Base-by-base conservation (phyloP, 2,329 filamentous ascomycete genomes). In the Fusarium sp. region DNA sequence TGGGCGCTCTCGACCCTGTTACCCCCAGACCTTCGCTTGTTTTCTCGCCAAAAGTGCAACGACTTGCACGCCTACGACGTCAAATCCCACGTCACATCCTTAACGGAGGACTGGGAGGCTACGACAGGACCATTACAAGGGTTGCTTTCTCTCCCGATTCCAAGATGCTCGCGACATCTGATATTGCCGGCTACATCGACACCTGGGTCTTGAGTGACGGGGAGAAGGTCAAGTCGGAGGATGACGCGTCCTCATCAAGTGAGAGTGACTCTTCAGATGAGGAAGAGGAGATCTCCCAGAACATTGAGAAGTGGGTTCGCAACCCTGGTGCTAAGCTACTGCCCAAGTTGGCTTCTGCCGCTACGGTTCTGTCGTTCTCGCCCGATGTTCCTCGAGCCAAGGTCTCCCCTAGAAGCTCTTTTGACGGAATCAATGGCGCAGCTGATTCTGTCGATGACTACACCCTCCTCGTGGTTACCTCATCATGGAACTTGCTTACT, bases 181-280 rank as follows among this genome's bases (percentile, higher is more conserved):
- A 97, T 77, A 80, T 97, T 53, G 90, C 91, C 42, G 96, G 96
- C 42, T 93, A 90, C 78, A 84, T 98, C 33, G 94, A 98, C 76
- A 93, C 91, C 18, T 99, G 94, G 92, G 81, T 93, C 2, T 80
- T 97, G 56, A 85, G 80, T 57, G 76, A 77, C 10, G 69, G 66
- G 4, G 72, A 77, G 57, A 76, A 80, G 54, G 74, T 78, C 61
- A 76, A 78, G 33, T 67, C 70, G 10, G 71, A 77, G 20, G 75
- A 76, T 76, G 77, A 80, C 65, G 74, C 71, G 60, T 75, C 76
- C 46, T 77, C 74, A 8, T 74, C 78, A 16, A 79, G 79, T 30
- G 82, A 82, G 52, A 79, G 79, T 41, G 80, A 81, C 45, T 78
- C 75, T 20, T 82, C 80, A 8, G 79, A 82, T 12, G 81, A 82